Evolutionary conservation across 805 yeast species (phyloP), one percentile per base, ranked within the genome.

Genomic region (Wickerhamomyces rabaulensis): DNA sequence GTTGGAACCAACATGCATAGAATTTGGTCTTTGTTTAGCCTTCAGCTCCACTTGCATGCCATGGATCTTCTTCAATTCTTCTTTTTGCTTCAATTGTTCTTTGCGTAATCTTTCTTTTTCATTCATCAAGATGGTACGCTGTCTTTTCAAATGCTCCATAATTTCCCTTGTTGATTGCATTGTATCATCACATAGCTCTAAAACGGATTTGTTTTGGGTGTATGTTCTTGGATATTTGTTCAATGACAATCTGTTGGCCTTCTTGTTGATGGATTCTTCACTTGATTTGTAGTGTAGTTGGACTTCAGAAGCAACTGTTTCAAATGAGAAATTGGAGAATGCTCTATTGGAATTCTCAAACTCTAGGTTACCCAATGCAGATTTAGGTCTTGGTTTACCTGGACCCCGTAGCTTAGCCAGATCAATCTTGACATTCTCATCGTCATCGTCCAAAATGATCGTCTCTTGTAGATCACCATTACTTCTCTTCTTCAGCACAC

Each of bases 141-240:
- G 64, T 47, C 64, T 60, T 42, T 49, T 47, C 36, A 60, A 43
- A 9, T 53, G 45, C 5, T 58, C 56, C 49, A 60, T 46, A 6
- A 60, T 56, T 12, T 48, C 48, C 17, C 41, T 40, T 3, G 62
- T 54, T n/a, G 37, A 45, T 15, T 42, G 17, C 59, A 60, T 55
- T 0, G 63, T 50, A 6, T 52, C 57, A n/a, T 56, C 62, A 51
- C 62, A 57, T 36, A 60, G 20, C 15, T 55, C 55, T 16, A 54
- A 39, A 15, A 55, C 60, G 2, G 39, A 36, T 12, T 36, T 36
- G 9, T 36, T 36, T 5, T 36, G 6, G 6, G n/a, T 36, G 19
- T 36, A 36, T 12, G 39, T 36, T 20, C 39, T 36, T 12, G 40
- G 40, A 21, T 43, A 17, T 16, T 43, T 23, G 21, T n/a, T 35